Percentiles rank a stretch among this genome's conserved stretches.
phyloP scores from a whole-genome alignment of 306 rosid genomes.

The Ormosia semicastrata region DNA sequence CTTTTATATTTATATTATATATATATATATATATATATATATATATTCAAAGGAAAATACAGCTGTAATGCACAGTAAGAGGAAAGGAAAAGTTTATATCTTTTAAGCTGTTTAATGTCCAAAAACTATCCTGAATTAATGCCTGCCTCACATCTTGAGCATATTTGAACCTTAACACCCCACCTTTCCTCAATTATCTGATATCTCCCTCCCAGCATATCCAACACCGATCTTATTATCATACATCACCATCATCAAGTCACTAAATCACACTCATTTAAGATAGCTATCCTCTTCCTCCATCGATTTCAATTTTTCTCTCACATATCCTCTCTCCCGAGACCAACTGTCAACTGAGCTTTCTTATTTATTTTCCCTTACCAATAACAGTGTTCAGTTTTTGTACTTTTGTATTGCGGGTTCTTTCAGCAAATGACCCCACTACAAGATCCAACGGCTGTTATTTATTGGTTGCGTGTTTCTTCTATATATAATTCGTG shows the following conservation, averaged over 20 bases:
- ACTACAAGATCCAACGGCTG: background rate
- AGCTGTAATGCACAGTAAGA: constrained; percentile 13
- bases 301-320: background rate
- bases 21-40: no score
- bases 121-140: background rate
- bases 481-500: background rate
- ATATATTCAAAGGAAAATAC: background rate
- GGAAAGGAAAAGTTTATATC: background rate
- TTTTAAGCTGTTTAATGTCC: background rate
- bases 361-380: background rate
- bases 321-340: background rate
- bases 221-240: constrained; percentile 5
- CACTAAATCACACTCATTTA: background rate
- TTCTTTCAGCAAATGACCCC: constrained; percentile 1
- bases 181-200: background rate
- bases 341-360: background rate
- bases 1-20: no score
- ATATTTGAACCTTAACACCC: background rate
- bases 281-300: background rate
- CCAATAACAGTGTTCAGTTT: background rate
- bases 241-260: constrained; percentile 13
- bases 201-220: background rate
- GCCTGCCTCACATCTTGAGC: background rate
- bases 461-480: background rate
- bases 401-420: background rate